Base-by-base conservation (phyloP, 352 stramenopile genomes). In the Bremia lactucae region DNA sequence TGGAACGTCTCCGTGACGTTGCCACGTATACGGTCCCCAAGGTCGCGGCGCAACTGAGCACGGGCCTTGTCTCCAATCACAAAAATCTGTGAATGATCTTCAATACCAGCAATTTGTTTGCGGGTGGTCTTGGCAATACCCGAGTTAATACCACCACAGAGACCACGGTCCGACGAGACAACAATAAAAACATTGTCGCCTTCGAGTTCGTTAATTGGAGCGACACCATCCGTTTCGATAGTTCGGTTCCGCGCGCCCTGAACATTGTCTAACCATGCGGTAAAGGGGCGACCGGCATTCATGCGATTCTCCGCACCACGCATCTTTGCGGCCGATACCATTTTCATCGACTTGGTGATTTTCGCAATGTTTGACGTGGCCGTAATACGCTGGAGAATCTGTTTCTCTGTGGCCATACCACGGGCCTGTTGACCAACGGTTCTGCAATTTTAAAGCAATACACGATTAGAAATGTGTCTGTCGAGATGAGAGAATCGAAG, bases 321-420 rank as follows among this genome's bases (percentile, higher is more conserved):
- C 57, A 99, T 93, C 82, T 99, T 99, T 48, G 95, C 94, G 33
- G 96, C 95, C 47, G 95, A 98, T 67, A 99, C 96, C 95, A 99
- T 98, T 75, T 99, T 99, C 96, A 99, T 99, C 42, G 96, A 99
- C 71, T 96, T 96, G 37, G 96, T 99, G 76, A 99, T 99, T 83
- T 99, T 99, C 57, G 90, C 81, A 49, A 99, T 98, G 83, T 99
- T 99, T 55, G 96, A 97, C 23, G 96, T 99, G 15, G 95, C 95
- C 46, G 82, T 78, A 59, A 99, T 99, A 62, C 97, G 93, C 73
- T 97, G 96, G 47, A 87, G 84, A 81, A 88, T 96, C 72, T 98
- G 95, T 81, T 98, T 98, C 65, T 98, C 95, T 40, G 95, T 98
- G 49, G 94, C 95, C 95, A 98, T 98, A 58, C 93, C 90, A 84